These are phyloP conservation scores for Escovopsis sp. DNA, from an alignment of 2,329 filamentous ascomycete species.

Conservation along the genomic window DNA sequence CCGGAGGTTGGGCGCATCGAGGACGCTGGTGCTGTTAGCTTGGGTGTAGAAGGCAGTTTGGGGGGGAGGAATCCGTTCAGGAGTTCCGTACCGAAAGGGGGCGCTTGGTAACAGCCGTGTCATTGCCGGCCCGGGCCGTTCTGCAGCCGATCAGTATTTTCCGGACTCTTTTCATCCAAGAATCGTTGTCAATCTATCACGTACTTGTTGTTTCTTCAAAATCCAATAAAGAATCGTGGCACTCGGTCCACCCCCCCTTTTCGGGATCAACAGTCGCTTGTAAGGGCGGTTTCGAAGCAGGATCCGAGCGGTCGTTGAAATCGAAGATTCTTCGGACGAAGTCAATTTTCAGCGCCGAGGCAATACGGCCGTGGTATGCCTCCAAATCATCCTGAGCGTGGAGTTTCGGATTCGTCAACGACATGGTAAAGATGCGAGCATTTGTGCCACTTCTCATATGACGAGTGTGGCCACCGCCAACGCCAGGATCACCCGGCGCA, in stretches of 20 bases:
- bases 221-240: conserved; percentile 11
- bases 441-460: conserved; percentile 56
- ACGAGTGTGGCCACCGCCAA: conserved; percentile 49
- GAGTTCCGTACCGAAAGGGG: conserved; percentile 54
- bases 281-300: conserved; percentile 2
- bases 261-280: not conserved
- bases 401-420: conserved; percentile 27
- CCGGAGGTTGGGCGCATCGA: conserved; percentile 77
- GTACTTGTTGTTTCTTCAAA: not conserved
- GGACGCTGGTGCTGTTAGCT: conserved; percentile 41
- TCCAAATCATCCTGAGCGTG: conserved; percentile 45
- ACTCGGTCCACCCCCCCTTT: not conserved
- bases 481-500: conserved; percentile 36
- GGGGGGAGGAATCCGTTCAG: no score
- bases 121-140: conserved; percentile 5
- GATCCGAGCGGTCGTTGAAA: conserved; percentile 21
- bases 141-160: conserved; percentile 7
- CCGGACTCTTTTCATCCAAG: not conserved
- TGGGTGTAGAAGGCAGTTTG: not conserved
- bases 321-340: conserved; percentile 51
- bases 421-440: conserved; percentile 48
- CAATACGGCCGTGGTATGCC: conserved; percentile 60
- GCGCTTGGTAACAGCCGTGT: conserved; percentile 45
- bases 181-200: not conserved
- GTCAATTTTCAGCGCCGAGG: conserved; percentile 69